Evolutionary conservation across 805 yeast species (phyloP), one percentile per base, ranked within the genome.

Genomic region (Yamadazyma endophytica): DNA sequence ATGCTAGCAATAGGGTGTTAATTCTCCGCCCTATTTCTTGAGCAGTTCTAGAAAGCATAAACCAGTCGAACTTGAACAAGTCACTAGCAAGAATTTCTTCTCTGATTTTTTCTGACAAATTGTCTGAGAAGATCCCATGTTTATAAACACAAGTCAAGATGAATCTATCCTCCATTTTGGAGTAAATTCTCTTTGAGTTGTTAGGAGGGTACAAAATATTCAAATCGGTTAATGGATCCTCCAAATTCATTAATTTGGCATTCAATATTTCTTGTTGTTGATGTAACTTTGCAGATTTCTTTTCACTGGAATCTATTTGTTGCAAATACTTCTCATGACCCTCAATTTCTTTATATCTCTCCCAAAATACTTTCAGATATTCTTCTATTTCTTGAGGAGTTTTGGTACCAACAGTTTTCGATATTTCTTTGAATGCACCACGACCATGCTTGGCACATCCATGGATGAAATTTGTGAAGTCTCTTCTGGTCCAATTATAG

Each of bases 201-300:
- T 82, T 83, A n/a, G 89, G 89, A 0, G 92, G 90, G 38, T 82
- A 84, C 33, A 75, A 82, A 15, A 84, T 77, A 4, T 57, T 58
- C 54, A 84, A 57, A 25, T 80, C 78, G 26, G 77, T 77, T 14
- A 82, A 50, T 1, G 89, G 88, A 35, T 70, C 74, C n/a, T 64
- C 61, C 24, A 68, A 62, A 33, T 66, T 71, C 27, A 66, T 66
- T 42, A 82, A 57, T 43, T 82, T 82, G 19, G 54, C 57, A 2
- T 64, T 66, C 21, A 83, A 58, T 7, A 80, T 56, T 30, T 61
- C 65, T 37, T 78, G 75, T 48, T 83, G 90, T 24, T 66, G 58
- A 21, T 56, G 51, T 14, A 77, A 50, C 42, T 69, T 77, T 26
- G 73, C 77, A 6, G 70, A 55, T 44, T 82, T 82, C 60, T 75